Base-by-base conservation (phyloP, 306 rosid genomes). In the Luffa aegyptiaca region DNA sequence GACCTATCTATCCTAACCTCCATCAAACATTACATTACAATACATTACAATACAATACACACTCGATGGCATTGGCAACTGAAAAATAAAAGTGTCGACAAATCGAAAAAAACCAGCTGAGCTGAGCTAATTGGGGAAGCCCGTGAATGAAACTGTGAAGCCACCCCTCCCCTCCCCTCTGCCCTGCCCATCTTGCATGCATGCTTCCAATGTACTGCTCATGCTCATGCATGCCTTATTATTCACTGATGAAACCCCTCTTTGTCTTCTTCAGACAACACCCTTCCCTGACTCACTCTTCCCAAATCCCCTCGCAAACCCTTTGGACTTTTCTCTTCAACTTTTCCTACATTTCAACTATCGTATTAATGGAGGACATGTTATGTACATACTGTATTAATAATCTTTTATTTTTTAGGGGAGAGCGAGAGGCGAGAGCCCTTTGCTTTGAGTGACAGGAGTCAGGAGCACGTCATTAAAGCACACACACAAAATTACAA, bases 1-100 rank as follows among this genome's bases (percentile, higher is more conserved):
- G 97, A 92, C 48, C 71, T 81, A 84, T 64, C 55, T 77, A 74
- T 83, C 80, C 68, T 79, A 75, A 79, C 63, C 56, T 68, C 71
- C 39, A 26, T n/a, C 61, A 16, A 12, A 51, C 6, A 52, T 26
- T 26, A 59, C 66, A 6, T 16, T 21, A 21, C n/a, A 5, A 6
- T 10, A 5, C 21, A 13, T 12, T 33, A 35, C 6, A 21, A 26
- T 33, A 26, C 39, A 3, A 1, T 3, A 0, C 20, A 53, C 31
- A 26, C 31, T 26, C 31, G 31, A 26, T 18, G 20, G 26, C 56
- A 11, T 0, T 18, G 20, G 26, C 56, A 11, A 55, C 26, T 55
- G 61, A 5, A 8, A 55, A 55, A 55, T 20, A 52, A 16, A 5
- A 52, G 31, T 17, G 21, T 17, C 10, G 21, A 18, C 31, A 18